phyloP scores from a whole-genome alignment of 1,284 basidiomycete genomes.

The Lignosus rhinocerotis region DNA sequence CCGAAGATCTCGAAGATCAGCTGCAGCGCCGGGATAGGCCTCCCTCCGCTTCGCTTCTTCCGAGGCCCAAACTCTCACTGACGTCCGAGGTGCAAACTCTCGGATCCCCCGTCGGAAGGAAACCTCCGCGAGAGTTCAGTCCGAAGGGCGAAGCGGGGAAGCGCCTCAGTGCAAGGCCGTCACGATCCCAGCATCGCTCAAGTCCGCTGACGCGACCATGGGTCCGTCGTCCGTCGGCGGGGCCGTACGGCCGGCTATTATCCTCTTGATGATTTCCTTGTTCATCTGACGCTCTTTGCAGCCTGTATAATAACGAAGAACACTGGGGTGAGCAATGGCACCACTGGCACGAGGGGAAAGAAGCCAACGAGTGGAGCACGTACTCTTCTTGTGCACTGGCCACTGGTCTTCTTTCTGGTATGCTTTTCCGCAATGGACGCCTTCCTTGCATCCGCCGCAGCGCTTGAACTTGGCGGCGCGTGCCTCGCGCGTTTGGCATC shows the following conservation, averaged over 20 bases:
- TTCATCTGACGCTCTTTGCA: slow-evolving; percentile 22
- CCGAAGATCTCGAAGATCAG: slow-evolving; percentile 20
- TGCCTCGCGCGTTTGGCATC: slow-evolving; percentile 23
- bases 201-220: slow-evolving; percentile 23
- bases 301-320: slow-evolving; percentile 7
- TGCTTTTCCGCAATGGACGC: slow-evolving; percentile 38
- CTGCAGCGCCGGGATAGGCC: slow-evolving; percentile 12
- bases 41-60: slow-evolving; percentile 20
- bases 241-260: slow-evolving; percentile 13
- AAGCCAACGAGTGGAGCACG: slow-evolving; percentile 26
- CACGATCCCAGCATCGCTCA: slow-evolving; percentile 18
- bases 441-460: slow-evolving; percentile 33
- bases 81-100: slow-evolving; percentile 11
- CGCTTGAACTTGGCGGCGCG: slow-evolving; percentile 29
- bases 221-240: slow-evolving; percentile 5
- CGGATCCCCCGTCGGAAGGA: slow-evolving; percentile 3
- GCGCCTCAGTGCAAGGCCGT: slow-evolving; percentile 15
- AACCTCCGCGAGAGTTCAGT: slow-evolving; percentile 13
- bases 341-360: slow-evolving; percentile 14
- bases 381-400: slow-evolving; percentile 37
- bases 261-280: slow-evolving; percentile 21
- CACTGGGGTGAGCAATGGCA: slow-evolving; percentile 6
- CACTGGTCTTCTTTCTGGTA: slow-evolving; percentile 46
- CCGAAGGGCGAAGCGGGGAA: slow-evolving; percentile 2
- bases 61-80: slow-evolving; percentile 23